Evolutionary conservation across 176 grass and related monocot species (phyloP), one percentile per base, ranked within the genome.

Genomic region (Triticum turgidum): DNA sequence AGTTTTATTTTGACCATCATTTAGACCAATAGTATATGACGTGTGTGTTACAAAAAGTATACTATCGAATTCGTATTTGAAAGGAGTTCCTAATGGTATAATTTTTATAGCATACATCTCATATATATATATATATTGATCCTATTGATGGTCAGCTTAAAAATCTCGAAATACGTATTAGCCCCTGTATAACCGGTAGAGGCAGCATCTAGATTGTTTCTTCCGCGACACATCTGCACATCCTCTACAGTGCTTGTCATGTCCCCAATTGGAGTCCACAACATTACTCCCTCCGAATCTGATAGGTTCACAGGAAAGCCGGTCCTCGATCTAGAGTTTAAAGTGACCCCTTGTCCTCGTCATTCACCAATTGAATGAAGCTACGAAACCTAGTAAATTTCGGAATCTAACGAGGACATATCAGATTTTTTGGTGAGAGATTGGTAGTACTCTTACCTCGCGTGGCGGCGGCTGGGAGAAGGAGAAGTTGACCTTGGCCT

Each of bases 391-490:
- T 37, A 80, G 9, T 24, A 20, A 77, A 75, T 54, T 80, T 2
- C 15, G 3, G 71, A 68, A 70, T 24, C 1, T 25, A 34, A 79
- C 63, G 52, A 73, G 18, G 6, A 22, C 11, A 51, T 51, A 51
- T 34, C 41, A 66, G 56, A 67, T 29, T 62, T 63, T 44, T 56
- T 42, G 39, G 47, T 35, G 68, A 75, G 47, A 24, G 24, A 24
- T 24, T 79, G n/a, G 71, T 30, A 1, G 20, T 2, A 17, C 17
- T 58, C 54, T 11, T 92, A 99, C 94, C 97, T 99, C 97, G 76
- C 97, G 92, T 45, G 97, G 92, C 78, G 97, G 94, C 25, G 97
- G 97, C 87, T 99, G 97, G 45, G 92, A 99, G 85, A 97, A 99
- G 82, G 92, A 97, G 88, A 91, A 94, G 70, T 99, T 94, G 83